phyloP scores from a whole-genome alignment of 2,329 filamentous ascomycete genomes.

The Monilinia fructigena region DNA sequence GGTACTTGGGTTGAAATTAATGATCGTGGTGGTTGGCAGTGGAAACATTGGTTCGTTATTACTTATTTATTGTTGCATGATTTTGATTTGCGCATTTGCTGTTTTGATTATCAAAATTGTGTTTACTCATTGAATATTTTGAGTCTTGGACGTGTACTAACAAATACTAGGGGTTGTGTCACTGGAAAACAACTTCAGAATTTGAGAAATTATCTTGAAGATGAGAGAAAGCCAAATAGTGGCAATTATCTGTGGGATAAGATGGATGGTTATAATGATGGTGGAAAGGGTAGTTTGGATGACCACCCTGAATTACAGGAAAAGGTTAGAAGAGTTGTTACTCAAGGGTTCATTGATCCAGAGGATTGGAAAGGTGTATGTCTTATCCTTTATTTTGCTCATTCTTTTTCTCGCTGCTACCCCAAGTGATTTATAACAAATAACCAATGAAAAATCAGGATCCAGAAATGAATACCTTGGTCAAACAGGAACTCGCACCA shows the following conservation, averaged over 20 bases:
- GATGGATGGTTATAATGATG: constrained; percentile 71
- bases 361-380: constrained; percentile 88
- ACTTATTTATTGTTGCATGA: neutral
- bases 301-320: constrained; percentile 61
- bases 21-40: constrained; percentile 64
- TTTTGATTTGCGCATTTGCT: neutral
- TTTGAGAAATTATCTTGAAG: constrained; percentile 55
- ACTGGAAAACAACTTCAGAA: constrained; percentile 72
- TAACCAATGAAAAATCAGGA: constrained; percentile 31
- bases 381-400: constrained; percentile 28
- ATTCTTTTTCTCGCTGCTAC: constrained; percentile 6
- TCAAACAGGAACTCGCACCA: constrained; percentile 32
- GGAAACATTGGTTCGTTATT: constrained; percentile 77
- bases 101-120: neutral
- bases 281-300: constrained; percentile 56
- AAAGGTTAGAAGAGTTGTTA: constrained; percentile 71
- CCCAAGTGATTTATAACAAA: fast-evolving
- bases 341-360: constrained; percentile 76
- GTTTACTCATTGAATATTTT: neutral
- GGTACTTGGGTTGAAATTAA: constrained; percentile 68
- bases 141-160: neutral
- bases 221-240: constrained; percentile 47
- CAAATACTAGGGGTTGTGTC: constrained; percentile 71
- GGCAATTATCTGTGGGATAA: constrained; percentile 45
- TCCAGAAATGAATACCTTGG: constrained; percentile 41